phyloP scores from a whole-genome alignment of 768 basidiomycete species.

The Kwoniella newhampshirensis region DNA sequence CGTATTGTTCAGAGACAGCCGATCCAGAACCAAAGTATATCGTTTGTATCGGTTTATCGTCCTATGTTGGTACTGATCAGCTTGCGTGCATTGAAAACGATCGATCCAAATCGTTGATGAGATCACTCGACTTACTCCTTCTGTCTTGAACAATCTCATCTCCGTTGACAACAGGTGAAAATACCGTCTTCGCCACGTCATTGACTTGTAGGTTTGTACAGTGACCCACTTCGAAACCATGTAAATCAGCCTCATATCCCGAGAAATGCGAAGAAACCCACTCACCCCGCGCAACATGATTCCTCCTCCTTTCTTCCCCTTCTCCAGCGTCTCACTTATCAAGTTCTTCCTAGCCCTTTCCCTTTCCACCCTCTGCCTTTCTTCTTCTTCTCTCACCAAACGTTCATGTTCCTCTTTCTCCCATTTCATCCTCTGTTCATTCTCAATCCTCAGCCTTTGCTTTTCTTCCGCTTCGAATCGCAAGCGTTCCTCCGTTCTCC shows the following conservation, averaged over 20 bases:
- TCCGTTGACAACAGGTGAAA: constrained; percentile 34
- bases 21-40: constrained; percentile 24
- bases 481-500: constrained; percentile 2
- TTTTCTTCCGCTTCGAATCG: constrained; percentile 11
- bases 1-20: constrained; percentile 33
- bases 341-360: constrained; percentile 19
- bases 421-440: constrained; percentile 11
- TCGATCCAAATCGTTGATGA: no score
- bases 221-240: constrained; percentile 36
- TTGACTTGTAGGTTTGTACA: constrained; percentile 36
- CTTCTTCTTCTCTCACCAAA: constrained; percentile 2
- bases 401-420: constrained; percentile 21
- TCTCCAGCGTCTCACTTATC: constrained; percentile 17
- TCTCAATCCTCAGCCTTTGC: constrained; percentile 8
- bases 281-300: constrained; percentile 46
- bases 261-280: not conserved
- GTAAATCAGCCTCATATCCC: not conserved
- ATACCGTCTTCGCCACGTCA: constrained; percentile 41
- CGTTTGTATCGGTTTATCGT: constrained; percentile 33
- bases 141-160: constrained; percentile 39
- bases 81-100: not conserved
- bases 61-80: constrained; percentile 22
- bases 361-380: constrained; percentile 13
- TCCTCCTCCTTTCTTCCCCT: constrained; percentile 26
- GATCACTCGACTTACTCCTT: constrained; percentile 25